A percentile compares a stretch with the other conserved stretches of the same genome.
Evolutionary conservation across 148 eudicot genomes (phyloP).

Genomic region (Rheum nobile): DNA sequence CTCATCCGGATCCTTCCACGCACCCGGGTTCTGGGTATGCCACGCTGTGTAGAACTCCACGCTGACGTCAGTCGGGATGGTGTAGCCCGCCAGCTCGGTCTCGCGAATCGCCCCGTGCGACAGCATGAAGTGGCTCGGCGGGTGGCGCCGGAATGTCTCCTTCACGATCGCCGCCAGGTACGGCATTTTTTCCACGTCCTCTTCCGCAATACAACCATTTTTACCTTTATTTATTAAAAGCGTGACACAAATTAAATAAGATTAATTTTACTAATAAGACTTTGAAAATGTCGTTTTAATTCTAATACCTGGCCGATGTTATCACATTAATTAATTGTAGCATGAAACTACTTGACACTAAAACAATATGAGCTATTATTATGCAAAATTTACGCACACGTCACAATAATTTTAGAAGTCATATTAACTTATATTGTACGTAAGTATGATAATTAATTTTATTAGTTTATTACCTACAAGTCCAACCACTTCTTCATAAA

Average conservation of each 20-base stretch:
- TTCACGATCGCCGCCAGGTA: slow-evolving; percentile 67
- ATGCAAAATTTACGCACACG: too few species aligned
- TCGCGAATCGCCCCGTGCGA: slow-evolving; percentile 57
- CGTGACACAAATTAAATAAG: too few species aligned
- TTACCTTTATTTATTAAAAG: neutral
- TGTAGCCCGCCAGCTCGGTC: slow-evolving; percentile 74
- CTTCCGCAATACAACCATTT: slow-evolving; percentile 29
- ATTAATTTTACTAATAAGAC: too few species aligned
- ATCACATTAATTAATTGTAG: too few species aligned
- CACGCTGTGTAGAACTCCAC: slow-evolving; percentile 93
- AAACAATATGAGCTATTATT: too few species aligned
- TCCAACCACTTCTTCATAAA: slow-evolving; percentile 57
- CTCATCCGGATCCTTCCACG: slow-evolving; percentile 56
- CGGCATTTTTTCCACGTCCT: slow-evolving; percentile 57
- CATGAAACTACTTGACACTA: too few species aligned
- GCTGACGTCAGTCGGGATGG: slow-evolving; percentile 46
- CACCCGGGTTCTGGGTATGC: slow-evolving; percentile 63
- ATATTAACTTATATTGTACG: too few species aligned
- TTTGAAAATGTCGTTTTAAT: too few species aligned
- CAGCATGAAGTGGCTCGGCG: slow-evolving; percentile 84
- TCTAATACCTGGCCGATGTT: too few species aligned
- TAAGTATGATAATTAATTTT: too few species aligned
- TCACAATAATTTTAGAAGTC: too few species aligned
- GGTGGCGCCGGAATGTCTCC: slow-evolving; percentile 81
- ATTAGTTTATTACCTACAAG: slow-evolving; percentile 14